Conservation (phyloP, 2,329 filamentous ascomycete species). For the Cladophialophora exuberans region DNA sequence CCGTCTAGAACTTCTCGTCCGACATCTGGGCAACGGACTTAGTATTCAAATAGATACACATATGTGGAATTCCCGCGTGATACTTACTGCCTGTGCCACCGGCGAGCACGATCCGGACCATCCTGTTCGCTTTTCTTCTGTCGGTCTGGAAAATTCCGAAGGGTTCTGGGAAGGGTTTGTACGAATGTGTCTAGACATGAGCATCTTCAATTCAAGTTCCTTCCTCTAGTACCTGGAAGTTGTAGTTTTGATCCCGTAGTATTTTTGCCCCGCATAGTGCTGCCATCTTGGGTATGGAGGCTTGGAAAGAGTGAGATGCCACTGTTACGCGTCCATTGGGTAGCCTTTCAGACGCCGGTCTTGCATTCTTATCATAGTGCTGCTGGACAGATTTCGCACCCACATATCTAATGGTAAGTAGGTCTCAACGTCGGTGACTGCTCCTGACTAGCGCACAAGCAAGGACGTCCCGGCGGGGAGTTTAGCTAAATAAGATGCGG, state of each 20-base stretch:
- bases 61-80: conserved; percentile 6
- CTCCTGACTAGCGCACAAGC: not conserved
- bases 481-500: not conserved
- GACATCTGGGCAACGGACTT: conserved; percentile 56
- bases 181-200: not conserved
- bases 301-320: too few relatives aligned
- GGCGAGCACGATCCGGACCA: conserved; percentile 52
- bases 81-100: conserved; percentile 51
- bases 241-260: not conserved
- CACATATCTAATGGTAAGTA: too few relatives aligned
- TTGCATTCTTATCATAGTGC: too few relatives aligned
- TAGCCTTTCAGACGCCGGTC: too few relatives aligned
- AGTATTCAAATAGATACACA: conserved; percentile 4
- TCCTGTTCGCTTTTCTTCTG: conserved; percentile 29
- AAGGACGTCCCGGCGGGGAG: not conserved
- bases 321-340: too few relatives aligned
- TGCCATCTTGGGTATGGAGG: too few relatives aligned
- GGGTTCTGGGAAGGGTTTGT: not conserved
- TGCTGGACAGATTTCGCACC: too few relatives aligned
- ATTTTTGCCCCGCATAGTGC: not conserved
- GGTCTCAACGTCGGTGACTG: too few relatives aligned
- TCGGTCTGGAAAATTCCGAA: not conserved
- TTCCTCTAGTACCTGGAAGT: not conserved
- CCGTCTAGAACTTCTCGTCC: conserved; percentile 57
- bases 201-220: not conserved